A percentile compares a stretch with the other conserved stretches of the same genome.
These are phyloP conservation scores for Stylonectria norvegica DNA, from an alignment of 2,329 filamentous ascomycete genomes.

Conservation along the genomic window DNA sequence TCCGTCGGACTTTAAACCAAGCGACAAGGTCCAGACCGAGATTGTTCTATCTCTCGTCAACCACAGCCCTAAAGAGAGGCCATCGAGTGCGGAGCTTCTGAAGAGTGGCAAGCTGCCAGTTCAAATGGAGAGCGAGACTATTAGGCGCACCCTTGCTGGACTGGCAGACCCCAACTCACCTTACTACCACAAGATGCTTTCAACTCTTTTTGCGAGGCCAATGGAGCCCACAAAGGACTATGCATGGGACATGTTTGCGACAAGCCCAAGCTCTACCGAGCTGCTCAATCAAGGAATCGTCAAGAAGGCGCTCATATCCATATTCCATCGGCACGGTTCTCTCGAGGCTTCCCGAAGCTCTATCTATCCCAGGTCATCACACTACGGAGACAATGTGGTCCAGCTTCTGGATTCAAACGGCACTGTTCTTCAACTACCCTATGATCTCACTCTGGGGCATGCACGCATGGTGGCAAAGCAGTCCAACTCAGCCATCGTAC, in stretches of 20 bases:
- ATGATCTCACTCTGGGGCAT: slow-evolving; percentile 85
- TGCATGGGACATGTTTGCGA: slow-evolving; percentile 67
- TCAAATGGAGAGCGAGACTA: slow-evolving; percentile 89
- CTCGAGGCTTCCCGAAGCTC: slow-evolving; percentile 72
- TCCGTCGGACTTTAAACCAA: slow-evolving; percentile 67
- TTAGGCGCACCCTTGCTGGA: slow-evolving; percentile 76
- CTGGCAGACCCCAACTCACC: slow-evolving; percentile 79
- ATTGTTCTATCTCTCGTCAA: slow-evolving; percentile 78
- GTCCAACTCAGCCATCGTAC: slow-evolving; percentile 55
- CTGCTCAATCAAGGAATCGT: slow-evolving; percentile 70
- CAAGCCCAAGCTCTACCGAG: slow-evolving; percentile 53
- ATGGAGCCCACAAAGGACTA: slow-evolving; percentile 78
- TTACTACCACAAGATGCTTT: slow-evolving; percentile 85
- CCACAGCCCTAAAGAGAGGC: slow-evolving; percentile 78
- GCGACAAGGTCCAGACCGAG: slow-evolving; percentile 69
- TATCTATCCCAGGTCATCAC: slow-evolving; percentile 76
- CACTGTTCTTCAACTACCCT: slow-evolving; percentile 89
- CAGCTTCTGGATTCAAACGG: slow-evolving; percentile 79
- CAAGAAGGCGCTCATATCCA: slow-evolving; percentile 67
- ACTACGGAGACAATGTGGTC: slow-evolving; percentile 72
- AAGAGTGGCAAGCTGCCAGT: slow-evolving; percentile 84
- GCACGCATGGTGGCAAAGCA: slow-evolving; percentile 78
- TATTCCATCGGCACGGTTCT: slow-evolving; percentile 88
- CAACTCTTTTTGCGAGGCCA: slow-evolving; percentile 74
- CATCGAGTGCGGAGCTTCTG: slow-evolving; percentile 76